These are phyloP conservation scores for Aspergillus fumigatus DNA, from an alignment of 2,329 filamentous ascomycete genomes.

Conservation along the genomic window DNA sequence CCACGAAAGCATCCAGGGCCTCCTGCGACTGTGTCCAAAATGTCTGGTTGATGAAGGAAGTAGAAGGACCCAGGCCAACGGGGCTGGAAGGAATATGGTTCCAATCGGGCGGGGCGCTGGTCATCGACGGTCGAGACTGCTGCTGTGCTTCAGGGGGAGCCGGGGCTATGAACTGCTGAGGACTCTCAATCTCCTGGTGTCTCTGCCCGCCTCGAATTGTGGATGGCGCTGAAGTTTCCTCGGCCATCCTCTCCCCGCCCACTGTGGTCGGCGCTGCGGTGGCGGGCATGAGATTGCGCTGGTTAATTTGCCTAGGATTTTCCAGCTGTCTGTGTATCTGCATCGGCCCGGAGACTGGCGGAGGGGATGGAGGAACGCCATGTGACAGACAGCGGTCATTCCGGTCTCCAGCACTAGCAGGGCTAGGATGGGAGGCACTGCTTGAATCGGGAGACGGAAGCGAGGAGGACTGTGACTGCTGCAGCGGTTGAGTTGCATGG, in stretches of 20 bases:
- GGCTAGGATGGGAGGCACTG: conserved; percentile 24
- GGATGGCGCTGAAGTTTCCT: background rate
- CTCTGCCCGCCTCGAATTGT: background rate
- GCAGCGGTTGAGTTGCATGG: conserved; percentile 2
- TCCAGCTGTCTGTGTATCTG: conserved; percentile 41
- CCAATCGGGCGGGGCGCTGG: conserved; percentile 1
- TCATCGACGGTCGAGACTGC: conserved; percentile 11
- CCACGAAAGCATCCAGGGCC: conserved; percentile 17
- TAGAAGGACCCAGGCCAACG: background rate
- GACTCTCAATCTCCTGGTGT: background rate
- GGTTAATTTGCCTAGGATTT: background rate
- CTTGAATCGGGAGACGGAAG: conserved; percentile 30
- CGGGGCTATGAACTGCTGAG: background rate
- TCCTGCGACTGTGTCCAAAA: conserved; percentile 10
- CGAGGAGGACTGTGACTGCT: conserved; percentile 10
- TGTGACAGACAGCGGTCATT: conserved; percentile 4
- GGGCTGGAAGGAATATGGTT: background rate
- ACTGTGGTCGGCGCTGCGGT: background rate
- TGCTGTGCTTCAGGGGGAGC: background rate
- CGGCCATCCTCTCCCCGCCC: background rate
- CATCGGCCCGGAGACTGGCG: conserved; percentile 42
- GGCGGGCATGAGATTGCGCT: background rate
- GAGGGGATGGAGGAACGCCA: conserved; percentile 57
- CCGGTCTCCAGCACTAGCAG: conserved; percentile 14
- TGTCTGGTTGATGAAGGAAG: background rate